phyloP scores from a whole-genome alignment of 2,329 filamentous ascomycete genomes.

The Dothistroma pini region DNA sequence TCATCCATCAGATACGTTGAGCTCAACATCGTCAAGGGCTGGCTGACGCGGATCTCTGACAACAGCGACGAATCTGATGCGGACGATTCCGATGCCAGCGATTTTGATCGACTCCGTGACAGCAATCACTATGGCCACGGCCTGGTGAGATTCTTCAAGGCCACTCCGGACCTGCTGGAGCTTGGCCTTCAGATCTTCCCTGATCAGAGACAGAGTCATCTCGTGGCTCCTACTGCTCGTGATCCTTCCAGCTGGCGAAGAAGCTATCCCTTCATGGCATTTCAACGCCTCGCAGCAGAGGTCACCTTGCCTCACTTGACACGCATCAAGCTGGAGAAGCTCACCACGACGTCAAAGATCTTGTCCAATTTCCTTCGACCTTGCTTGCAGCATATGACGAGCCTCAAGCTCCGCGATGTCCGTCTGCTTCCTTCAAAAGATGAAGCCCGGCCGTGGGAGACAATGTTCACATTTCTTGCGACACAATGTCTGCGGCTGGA shows the following conservation, averaged over 20 bases:
- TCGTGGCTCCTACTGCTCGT: constrained; percentile 17
- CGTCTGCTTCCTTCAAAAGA: constrained; percentile 23
- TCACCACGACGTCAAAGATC: constrained; percentile 22
- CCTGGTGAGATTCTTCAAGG: constrained; percentile 23
- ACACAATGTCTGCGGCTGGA: constrained; percentile 19
- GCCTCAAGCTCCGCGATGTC: constrained; percentile 32
- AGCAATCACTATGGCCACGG: constrained; percentile 18
- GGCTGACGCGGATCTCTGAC: constrained; percentile 10
- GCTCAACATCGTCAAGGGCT: constrained; percentile 27
- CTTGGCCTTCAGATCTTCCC: constrained; percentile 20
- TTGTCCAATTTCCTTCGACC: constrained; percentile 26
- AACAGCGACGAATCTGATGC: constrained; percentile 1
- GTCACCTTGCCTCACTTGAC: constrained; percentile 22
- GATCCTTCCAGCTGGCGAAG: constrained; percentile 23
- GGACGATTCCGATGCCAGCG: background rate
- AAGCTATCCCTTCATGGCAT: constrained; percentile 24
- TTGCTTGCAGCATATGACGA: constrained; percentile 19
- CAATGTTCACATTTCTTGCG: constrained; percentile 27
- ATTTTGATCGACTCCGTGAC: background rate
- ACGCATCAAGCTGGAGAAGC: constrained; percentile 31
- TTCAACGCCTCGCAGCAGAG: constrained; percentile 16
- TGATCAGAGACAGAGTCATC: constrained; percentile 12
- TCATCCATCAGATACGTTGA: constrained; percentile 30
- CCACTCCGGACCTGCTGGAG: constrained; percentile 19
- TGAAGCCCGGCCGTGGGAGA: constrained; percentile 24